Base-by-base conservation (phyloP, 1,139 yeast species). In the Sugiyamaella sp. region DNA sequence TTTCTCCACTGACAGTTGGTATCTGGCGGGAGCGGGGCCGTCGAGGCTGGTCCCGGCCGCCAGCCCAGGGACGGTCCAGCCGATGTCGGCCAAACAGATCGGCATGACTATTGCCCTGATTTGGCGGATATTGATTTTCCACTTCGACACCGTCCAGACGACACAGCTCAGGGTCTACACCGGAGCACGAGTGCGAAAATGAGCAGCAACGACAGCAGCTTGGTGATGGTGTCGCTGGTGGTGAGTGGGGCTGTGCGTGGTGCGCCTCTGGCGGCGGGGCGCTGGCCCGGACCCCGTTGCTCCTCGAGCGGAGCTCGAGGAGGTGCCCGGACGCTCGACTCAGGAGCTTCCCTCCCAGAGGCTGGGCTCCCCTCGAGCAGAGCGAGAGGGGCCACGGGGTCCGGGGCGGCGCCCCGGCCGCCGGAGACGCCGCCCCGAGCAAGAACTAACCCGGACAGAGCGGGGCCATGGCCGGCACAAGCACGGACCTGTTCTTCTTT, bases 401-500 rank as follows among this genome's bases (percentile, higher is more conserved):
- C 16, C 38, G n/a, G 38, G 38, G 38, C 38, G 38, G 38, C n/a
- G 38, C 38, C 38, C 38, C n/a, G 16, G 38, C 38, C 38, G 38
- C 38, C 38, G 38, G 38, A 33, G 38, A 19, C 38, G 16, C 8
- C 5, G 22, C 4, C 9, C n/a, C 41, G 9, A 38, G 10, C 10
- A 25, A 10, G 29, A 14, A 25, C 29, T 33, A 29, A 32, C 38
- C 20, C 12, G 20, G 9, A 20, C 17, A 84, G 83, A 84, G 95
- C 66, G 99, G 99, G 44, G 99, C 89, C 16, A 85, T 95, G 60
- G 97, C 99, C 1, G 99, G 99, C 10, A 91, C 97, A 2, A 85
- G 95, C 4, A 91, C 97, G 0, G 99, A 93, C 72, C 75, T 93
- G 46, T 90, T 88, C 6, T 93, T 93, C 71, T 93, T 93, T 75